phyloP scores from a whole-genome alignment of 768 basidiomycete species.

The Termitomyces sp. region DNA sequence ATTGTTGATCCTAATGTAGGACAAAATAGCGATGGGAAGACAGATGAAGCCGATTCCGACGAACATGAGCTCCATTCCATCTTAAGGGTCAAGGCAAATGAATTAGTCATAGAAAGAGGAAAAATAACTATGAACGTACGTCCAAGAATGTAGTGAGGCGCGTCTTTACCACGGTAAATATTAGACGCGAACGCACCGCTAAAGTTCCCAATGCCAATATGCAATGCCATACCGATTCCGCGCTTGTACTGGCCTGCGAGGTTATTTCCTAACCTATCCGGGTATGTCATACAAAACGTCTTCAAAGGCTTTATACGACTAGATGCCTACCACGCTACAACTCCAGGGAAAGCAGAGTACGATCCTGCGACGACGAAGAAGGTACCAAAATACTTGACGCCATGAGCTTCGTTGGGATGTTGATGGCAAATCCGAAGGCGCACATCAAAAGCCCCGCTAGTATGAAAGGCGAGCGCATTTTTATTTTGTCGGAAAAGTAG shows the following conservation, averaged over 20 bases:
- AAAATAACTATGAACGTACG: slow-evolving; percentile 34
- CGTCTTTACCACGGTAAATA: slow-evolving; percentile 53
- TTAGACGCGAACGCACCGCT: slow-evolving; percentile 59
- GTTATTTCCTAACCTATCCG: slow-evolving; percentile 56
- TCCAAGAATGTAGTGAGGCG: slow-evolving; percentile 56
- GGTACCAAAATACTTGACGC: slow-evolving; percentile 68
- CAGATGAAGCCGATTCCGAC: slow-evolving; percentile 56
- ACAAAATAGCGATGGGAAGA: slow-evolving; percentile 39
- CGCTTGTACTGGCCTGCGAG: slow-evolving; percentile 67
- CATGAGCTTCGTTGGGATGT: slow-evolving; percentile 44
- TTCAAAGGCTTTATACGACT: background rate
- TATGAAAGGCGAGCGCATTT: slow-evolving; percentile 55
- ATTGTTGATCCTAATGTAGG: slow-evolving; percentile 52
- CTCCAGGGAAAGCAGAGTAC: slow-evolving; percentile 54
- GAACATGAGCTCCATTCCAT: slow-evolving; percentile 62
- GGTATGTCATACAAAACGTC: background rate
- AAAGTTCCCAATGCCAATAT: slow-evolving; percentile 66
- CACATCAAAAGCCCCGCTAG: slow-evolving; percentile 41
- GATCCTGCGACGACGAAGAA: slow-evolving; percentile 64
- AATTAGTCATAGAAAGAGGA: background rate
- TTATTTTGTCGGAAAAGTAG: slow-evolving; percentile 50
- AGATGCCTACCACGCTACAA: slow-evolving; percentile 50
- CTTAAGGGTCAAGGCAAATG: slow-evolving; percentile 21
- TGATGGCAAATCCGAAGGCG: slow-evolving; percentile 57
- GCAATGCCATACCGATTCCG: slow-evolving; percentile 59